Evolutionary conservation across 23 red algal species (phyloP).

Genomic region (Gracilariopsis chorda): DNA sequence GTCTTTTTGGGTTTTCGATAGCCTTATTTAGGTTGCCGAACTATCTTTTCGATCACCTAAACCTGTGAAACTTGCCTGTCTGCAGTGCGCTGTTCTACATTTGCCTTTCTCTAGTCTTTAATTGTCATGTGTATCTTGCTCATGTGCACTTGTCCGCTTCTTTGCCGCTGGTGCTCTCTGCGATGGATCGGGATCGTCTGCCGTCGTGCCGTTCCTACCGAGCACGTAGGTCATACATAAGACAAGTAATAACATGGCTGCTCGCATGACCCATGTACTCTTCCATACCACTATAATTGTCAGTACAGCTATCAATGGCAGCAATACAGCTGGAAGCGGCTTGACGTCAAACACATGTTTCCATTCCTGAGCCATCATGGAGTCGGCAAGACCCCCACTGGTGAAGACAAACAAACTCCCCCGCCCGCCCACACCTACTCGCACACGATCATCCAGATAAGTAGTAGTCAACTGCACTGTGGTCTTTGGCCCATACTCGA

Average conservation of each 20-base stretch:
- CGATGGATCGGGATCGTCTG: not conserved
- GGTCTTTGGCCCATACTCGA: conserved; percentile 1
- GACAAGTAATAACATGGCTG: not conserved
- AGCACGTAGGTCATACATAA: not conserved
- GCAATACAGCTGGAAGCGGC: not conserved
- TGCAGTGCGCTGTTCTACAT: not conserved
- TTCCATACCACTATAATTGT: not conserved
- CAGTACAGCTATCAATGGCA: not conserved
- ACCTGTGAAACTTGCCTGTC: not conserved
- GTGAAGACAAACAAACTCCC: conserved; percentile 45
- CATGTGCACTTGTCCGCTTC: no score
- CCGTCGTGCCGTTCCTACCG: not conserved
- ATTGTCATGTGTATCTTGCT: not conserved
- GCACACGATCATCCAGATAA: conserved; percentile 28
- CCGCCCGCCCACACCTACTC: conserved; percentile 6
- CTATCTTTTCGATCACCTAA: not conserved
- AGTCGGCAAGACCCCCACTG: not conserved
- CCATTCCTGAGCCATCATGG: conserved; percentile 14
- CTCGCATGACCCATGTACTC: not conserved
- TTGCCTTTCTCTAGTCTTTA: not conserved
- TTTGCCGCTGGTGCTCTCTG: no score
- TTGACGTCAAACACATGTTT: conserved; percentile 2
- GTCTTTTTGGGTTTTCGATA: conserved; percentile 6
- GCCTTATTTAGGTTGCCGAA: not conserved
- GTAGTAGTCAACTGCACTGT: not conserved